phyloP scores from a whole-genome alignment of 1,284 basidiomycete species.

The Pseudozyma flocculosa region DNA sequence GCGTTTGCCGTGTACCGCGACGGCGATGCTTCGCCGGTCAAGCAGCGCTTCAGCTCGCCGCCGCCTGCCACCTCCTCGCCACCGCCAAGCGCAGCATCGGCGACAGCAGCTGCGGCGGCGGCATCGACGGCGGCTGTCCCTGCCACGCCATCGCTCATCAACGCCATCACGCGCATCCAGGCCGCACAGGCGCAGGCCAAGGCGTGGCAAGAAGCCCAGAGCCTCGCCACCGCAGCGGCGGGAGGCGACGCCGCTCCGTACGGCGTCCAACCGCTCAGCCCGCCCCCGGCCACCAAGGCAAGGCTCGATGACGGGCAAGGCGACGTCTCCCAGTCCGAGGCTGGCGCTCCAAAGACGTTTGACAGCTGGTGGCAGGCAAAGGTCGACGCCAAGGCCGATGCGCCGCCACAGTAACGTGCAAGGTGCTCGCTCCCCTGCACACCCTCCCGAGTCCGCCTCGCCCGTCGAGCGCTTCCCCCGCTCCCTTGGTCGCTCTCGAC shows the following conservation, averaged over 20 bases:
- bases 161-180: slow-evolving; percentile 49
- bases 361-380: too few relatives aligned
- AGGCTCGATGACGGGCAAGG: too few relatives aligned
- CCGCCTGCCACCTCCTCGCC: neutral
- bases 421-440: too few relatives aligned
- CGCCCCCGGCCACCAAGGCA: neutral
- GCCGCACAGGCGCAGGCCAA: slow-evolving; percentile 43
- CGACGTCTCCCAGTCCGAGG: too few relatives aligned
- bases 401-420: too few relatives aligned
- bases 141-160: slow-evolving; percentile 45
- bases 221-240: too few relatives aligned
- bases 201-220: slow-evolving; percentile 21
- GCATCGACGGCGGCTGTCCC: slow-evolving; percentile 16
- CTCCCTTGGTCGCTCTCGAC: too few relatives aligned
- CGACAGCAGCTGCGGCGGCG: slow-evolving; percentile 1
- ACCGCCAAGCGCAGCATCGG: too few relatives aligned
- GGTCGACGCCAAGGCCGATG: too few relatives aligned
- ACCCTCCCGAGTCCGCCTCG: too few relatives aligned
- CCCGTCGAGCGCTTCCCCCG: too few relatives aligned
- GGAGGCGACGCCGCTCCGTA: neutral
- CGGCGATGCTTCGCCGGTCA: slow-evolving; percentile 8
- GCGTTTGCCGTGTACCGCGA: slow-evolving; percentile 12
- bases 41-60: neutral
- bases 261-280: neutral
- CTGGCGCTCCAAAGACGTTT: too few relatives aligned